Conservation (phyloP, 257 asterid species). For the Solanum ossicruentum region DNA sequence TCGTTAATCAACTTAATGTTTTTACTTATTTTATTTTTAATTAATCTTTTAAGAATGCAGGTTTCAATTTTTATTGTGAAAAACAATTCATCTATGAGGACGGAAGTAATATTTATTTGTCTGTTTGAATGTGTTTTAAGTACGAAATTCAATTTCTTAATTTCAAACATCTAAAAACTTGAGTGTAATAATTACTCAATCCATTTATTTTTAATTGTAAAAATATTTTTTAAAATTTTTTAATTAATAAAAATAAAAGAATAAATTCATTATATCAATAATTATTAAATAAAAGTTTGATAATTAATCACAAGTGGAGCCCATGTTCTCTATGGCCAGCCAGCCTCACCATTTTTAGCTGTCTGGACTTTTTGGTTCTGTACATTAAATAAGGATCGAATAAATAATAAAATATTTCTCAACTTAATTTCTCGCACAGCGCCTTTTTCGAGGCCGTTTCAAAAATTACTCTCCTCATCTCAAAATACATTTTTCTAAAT, state of each 20-base stretch:
- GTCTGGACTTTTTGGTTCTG: background rate
- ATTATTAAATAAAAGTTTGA: no score
- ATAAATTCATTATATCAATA: no score
- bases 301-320: background rate
- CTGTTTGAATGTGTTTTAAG: background rate
- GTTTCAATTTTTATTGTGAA: no score
- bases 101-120: background rate
- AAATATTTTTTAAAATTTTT: no score
- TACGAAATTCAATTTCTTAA: background rate
- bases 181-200: background rate
- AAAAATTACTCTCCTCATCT: no score
- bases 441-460: background rate
- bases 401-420: no score
- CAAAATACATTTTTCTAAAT: no score
- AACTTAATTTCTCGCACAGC: background rate
- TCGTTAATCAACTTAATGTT: background rate
- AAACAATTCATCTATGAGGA: background rate
- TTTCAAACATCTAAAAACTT: background rate
- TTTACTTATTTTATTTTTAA: no score
- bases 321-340: background rate
- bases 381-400: conserved; percentile 17
- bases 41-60: background rate
- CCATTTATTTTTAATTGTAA: no score
- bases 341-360: background rate
- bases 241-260: no score